phyloP scores from a whole-genome alignment of 768 basidiomycete genomes.

The Trametes maxima region DNA sequence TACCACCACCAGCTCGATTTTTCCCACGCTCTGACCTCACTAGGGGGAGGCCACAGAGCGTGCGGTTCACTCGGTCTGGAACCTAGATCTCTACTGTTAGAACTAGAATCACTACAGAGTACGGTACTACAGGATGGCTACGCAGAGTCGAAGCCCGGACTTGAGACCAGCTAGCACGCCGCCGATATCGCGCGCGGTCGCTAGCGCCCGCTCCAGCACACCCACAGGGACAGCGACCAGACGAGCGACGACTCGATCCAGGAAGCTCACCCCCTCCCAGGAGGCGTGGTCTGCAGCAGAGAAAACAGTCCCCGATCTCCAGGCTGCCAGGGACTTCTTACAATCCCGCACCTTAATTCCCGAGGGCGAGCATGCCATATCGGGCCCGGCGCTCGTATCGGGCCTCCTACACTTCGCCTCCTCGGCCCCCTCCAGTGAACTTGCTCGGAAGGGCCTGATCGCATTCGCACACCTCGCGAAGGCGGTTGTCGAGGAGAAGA shows the following conservation, averaged over 20 bases:
- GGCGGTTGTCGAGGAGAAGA: neutral
- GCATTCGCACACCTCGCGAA: neutral
- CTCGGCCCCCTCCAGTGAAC: neutral
- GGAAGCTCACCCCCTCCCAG: neutral
- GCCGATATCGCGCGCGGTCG: neutral
- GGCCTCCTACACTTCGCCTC: neutral
- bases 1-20: neutral
- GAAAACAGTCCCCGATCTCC: neutral
- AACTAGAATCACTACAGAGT: no score
- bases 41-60: neutral
- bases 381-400: neutral
- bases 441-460: neutral
- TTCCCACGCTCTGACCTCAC: slow-evolving; percentile 15
- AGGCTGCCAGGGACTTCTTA: neutral
- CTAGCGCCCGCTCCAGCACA: neutral
- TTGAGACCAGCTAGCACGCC: neutral
- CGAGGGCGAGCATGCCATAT: neutral
- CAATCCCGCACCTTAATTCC: neutral
- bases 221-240: no score
- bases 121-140: neutral
- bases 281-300: neutral
- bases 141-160: no score
- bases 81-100: no score
- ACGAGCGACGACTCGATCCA: no score
- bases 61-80: neutral